phyloP scores from a whole-genome alignment of 768 basidiomycete species.

The Rhizopogon roseolus region DNA sequence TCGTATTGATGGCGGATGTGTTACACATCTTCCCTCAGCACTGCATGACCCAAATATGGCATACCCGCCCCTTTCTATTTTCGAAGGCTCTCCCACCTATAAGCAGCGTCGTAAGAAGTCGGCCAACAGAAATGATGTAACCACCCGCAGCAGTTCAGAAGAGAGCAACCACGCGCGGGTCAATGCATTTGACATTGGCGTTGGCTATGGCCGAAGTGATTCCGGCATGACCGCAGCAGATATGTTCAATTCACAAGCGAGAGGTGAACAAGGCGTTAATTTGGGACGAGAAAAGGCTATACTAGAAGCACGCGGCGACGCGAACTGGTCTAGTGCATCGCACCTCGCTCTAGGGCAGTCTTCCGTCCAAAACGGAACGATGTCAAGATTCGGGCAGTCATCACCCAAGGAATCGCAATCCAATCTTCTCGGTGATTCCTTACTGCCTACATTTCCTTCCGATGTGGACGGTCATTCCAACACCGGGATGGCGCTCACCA shows the following conservation, averaged over 20 bases:
- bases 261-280: constrained; percentile 43
- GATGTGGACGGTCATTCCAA: constrained; percentile 12
- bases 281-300: constrained; percentile 10
- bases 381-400: constrained; percentile 14
- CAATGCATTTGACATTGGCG: constrained; percentile 10
- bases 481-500: constrained; percentile 29
- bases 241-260: constrained; percentile 59
- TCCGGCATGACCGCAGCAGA: constrained; percentile 51
- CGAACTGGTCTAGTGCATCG: constrained; percentile 5
- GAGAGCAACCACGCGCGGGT: constrained; percentile 15
- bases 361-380: constrained; percentile 14
- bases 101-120: constrained; percentile 84
- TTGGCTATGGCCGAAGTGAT: constrained; percentile 26
- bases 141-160: constrained; percentile 19
- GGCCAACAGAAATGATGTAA: constrained; percentile 32
- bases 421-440: constrained; percentile 13
- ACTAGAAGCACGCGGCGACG: constrained; percentile 1
- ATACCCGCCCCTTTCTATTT: constrained; percentile 67
- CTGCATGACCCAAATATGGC: constrained; percentile 24
- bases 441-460: constrained; percentile 16
- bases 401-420: constrained; percentile 14
- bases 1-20: constrained; percentile 19
- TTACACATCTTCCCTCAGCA: constrained; percentile 11
- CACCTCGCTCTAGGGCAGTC: constrained; percentile 18
- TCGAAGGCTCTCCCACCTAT: constrained; percentile 83